Evolutionary conservation across 2,329 filamentous ascomycete species (phyloP).

Genomic region (Neonectria magnoliae): DNA sequence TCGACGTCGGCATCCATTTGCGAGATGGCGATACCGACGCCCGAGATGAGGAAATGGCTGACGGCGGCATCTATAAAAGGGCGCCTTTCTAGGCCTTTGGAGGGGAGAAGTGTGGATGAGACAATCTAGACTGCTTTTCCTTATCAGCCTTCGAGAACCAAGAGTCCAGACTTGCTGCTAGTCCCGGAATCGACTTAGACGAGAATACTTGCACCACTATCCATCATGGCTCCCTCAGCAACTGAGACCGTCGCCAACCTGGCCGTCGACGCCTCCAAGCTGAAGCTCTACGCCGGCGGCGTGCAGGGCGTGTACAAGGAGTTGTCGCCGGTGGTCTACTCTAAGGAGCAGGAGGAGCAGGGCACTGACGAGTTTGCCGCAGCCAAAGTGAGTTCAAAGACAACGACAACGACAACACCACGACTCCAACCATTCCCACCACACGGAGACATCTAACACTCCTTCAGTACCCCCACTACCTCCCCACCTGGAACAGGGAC

Average conservation of each 20-base stretch:
- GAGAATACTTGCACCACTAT: background rate
- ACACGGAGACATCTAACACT: background rate
- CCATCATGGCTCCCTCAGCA: conserved; percentile 40
- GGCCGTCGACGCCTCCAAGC: conserved; percentile 31
- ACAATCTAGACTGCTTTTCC: background rate
- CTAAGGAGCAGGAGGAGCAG: conserved; percentile 34
- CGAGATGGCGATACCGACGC: conserved; percentile 21
- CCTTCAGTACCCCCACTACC: conserved; percentile 74
- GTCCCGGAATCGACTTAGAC: conserved; percentile 4
- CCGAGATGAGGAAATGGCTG: conserved; percentile 11
- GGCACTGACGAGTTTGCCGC: conserved; percentile 34
- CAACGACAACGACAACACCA: too few relatives aligned
- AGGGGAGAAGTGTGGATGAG: background rate
- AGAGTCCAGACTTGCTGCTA: too few relatives aligned
- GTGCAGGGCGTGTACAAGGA: conserved; percentile 42
- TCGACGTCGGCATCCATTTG: conserved; percentile 21
- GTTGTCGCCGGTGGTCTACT: conserved; percentile 31
- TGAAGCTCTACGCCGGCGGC: conserved; percentile 42
- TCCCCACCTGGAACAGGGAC: conserved; percentile 75
- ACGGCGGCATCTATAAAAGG: conserved; percentile 30
- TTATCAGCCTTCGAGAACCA: background rate
- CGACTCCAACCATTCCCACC: background rate
- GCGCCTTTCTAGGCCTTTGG: background rate
- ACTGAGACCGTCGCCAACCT: conserved; percentile 30
- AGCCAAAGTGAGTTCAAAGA: conserved; percentile 34